phyloP scores from a whole-genome alignment of 2,329 filamentous ascomycete genomes.

The Penicillium freii region DNA sequence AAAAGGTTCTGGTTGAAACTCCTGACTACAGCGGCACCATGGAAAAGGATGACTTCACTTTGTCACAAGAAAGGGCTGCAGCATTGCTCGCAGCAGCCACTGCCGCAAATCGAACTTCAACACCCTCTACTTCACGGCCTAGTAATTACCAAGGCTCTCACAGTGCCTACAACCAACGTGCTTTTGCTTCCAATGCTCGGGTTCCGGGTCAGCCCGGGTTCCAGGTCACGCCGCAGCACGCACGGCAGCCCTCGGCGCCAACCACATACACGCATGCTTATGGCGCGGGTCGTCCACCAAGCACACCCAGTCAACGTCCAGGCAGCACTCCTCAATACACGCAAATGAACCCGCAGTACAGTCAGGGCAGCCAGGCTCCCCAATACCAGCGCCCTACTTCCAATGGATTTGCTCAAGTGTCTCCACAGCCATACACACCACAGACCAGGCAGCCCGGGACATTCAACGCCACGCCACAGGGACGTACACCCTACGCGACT shows the following conservation, averaged over 20 bases:
- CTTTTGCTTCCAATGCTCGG: constrained; percentile 31
- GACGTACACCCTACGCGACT: constrained; percentile 36
- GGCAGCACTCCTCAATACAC: constrained; percentile 38
- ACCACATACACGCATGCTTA: constrained; percentile 37
- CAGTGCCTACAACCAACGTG: constrained; percentile 36
- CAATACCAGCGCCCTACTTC: constrained; percentile 42
- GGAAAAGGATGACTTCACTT: constrained; percentile 73
- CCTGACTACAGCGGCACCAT: constrained; percentile 74
- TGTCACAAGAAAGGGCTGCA: constrained; percentile 47
- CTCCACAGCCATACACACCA: constrained; percentile 37
- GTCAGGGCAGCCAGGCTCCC: constrained; percentile 35
- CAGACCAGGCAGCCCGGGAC: constrained; percentile 34
- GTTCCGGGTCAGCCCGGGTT: constrained; percentile 29
- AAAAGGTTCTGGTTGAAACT: constrained; percentile 69
- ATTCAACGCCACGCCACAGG: constrained; percentile 36
- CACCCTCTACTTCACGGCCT: constrained; percentile 34
- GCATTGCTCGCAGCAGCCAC: constrained; percentile 32
- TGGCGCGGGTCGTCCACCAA: constrained; percentile 32
- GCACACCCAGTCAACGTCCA: constrained; percentile 39
- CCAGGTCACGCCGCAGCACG: constrained; percentile 31
- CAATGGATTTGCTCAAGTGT: constrained; percentile 40
- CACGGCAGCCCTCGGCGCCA: constrained; percentile 33
- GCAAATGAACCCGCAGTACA: constrained; percentile 35
- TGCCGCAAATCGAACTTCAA: constrained; percentile 35
- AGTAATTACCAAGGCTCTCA: constrained; percentile 31